Conservation (phyloP, 257 asterid genomes). For the Solanum raphanifolium region DNA sequence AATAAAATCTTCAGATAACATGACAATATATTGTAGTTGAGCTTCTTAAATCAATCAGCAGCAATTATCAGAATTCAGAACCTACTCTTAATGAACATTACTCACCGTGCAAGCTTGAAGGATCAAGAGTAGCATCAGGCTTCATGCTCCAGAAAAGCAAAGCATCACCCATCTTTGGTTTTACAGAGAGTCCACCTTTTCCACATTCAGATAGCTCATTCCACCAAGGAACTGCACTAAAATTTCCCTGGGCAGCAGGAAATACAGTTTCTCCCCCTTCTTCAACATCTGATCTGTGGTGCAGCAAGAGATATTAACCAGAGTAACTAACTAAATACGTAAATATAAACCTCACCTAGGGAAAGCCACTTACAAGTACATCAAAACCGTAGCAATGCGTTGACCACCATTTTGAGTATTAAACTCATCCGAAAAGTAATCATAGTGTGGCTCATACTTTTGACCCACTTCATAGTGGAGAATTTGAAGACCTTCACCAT, state of each 20-base stretch:
- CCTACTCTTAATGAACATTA: background rate
- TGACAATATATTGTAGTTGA: background rate
- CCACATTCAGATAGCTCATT: constrained; percentile 95
- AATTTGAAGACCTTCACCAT: constrained; percentile 94
- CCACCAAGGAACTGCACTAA: constrained; percentile 84
- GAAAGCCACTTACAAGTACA: constrained; percentile 78
- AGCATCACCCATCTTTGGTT: constrained; percentile 95
- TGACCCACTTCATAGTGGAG: constrained; percentile 98
- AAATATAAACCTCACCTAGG: background rate
- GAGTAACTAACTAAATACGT: background rate
- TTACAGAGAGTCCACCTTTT: constrained; percentile 83
- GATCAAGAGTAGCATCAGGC: constrained; percentile 86
- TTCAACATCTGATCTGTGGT: constrained; percentile 85
- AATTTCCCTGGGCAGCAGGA: constrained; percentile 87
- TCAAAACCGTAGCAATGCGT: constrained; percentile 90
- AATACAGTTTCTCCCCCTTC: constrained; percentile 99
- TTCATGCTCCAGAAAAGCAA: constrained; percentile 98
- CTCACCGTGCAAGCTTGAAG: constrained; percentile 96
- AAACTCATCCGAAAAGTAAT: constrained; percentile 79
- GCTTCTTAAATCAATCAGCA: background rate
- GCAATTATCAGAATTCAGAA: background rate
- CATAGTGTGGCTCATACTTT: constrained; percentile 92
- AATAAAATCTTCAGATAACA: background rate
- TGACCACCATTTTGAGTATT: constrained; percentile 94
- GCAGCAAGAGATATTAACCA: background rate